phyloP scores from a whole-genome alignment of 768 basidiomycete species.

The Lactarius quietus region DNA sequence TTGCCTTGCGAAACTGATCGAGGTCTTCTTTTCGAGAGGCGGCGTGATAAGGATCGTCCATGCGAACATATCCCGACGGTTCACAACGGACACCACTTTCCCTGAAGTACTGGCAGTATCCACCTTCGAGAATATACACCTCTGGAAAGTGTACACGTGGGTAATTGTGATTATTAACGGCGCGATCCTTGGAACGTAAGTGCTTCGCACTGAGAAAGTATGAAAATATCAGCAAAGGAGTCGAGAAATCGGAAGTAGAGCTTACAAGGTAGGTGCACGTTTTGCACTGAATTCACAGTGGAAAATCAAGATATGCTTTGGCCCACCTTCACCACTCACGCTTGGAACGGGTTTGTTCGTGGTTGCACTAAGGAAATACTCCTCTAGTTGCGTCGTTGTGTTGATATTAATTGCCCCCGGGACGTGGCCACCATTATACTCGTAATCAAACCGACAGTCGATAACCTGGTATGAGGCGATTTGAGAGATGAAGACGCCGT shows the following conservation, averaged over 20 bases:
- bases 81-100: constrained; percentile 66
- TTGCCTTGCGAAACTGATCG: constrained; percentile 86
- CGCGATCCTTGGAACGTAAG: constrained; percentile 85
- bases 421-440: constrained; percentile 92
- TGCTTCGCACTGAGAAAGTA: constrained; percentile 81
- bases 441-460: constrained; percentile 98
- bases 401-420: constrained; percentile 90
- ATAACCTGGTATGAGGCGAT: constrained; percentile 76
- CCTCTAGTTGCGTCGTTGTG: constrained; percentile 73
- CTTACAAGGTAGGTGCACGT: constrained; percentile 93
- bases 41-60: constrained; percentile 90
- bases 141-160: constrained; percentile 95
- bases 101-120: constrained; percentile 87
- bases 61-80: constrained; percentile 80
- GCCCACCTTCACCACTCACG: constrained; percentile 65
- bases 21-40: constrained; percentile 79
- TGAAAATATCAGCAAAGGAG: not conserved
- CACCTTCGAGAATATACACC: constrained; percentile 94
- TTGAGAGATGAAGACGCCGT: constrained; percentile 63
- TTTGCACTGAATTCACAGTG: constrained; percentile 98
- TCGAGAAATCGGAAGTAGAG: constrained; percentile 22
- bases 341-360: constrained; percentile 59
- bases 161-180: constrained; percentile 83
- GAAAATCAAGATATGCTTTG: constrained; percentile 88
- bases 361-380: constrained; percentile 62